Conservation (phyloP, 768 basidiomycete species). For the Mycena belliarum region DNA sequence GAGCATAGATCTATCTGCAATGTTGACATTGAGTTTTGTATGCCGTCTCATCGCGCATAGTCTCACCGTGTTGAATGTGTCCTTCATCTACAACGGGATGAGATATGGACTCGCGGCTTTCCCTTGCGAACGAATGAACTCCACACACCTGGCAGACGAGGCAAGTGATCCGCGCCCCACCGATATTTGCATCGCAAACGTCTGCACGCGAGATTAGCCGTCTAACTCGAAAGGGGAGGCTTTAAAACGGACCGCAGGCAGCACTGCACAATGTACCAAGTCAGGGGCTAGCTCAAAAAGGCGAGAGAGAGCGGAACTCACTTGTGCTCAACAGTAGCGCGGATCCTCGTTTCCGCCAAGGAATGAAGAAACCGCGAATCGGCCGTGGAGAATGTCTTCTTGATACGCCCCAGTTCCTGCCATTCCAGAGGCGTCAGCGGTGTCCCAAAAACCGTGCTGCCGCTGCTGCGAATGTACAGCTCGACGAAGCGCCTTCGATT, state of each 20-base stretch:
- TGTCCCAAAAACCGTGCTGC: conserved; percentile 22
- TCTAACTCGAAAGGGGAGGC: background rate
- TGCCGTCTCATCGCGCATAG: background rate
- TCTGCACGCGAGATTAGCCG: conserved; percentile 4
- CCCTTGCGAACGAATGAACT: background rate
- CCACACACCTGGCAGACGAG: conserved; percentile 28
- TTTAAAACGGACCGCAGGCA: conserved; percentile 10
- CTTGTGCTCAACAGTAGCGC: conserved; percentile 24
- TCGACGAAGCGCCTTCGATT: conserved; percentile 26
- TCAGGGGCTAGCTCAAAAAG: background rate
- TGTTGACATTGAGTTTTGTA: background rate
- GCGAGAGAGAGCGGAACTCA: background rate
- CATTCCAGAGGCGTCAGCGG: conserved; percentile 20
- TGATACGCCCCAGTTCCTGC: conserved; percentile 11
- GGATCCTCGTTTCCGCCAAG: conserved; percentile 16
- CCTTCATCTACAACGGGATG: background rate
- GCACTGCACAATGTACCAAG: conserved; percentile 6
- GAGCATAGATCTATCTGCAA: conserved; percentile 30
- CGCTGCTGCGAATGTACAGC: conserved; percentile 23
- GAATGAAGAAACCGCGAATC: conserved; percentile 29
- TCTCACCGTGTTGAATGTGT: conserved; percentile 16
- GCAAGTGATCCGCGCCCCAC: conserved; percentile 31
- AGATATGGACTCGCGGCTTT: background rate
- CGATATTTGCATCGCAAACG: conserved; percentile 26
- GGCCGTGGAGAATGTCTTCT: conserved; percentile 22